phyloP scores from a whole-genome alignment of 73 alveolate genomes.

The Stentor roeselii region DNA sequence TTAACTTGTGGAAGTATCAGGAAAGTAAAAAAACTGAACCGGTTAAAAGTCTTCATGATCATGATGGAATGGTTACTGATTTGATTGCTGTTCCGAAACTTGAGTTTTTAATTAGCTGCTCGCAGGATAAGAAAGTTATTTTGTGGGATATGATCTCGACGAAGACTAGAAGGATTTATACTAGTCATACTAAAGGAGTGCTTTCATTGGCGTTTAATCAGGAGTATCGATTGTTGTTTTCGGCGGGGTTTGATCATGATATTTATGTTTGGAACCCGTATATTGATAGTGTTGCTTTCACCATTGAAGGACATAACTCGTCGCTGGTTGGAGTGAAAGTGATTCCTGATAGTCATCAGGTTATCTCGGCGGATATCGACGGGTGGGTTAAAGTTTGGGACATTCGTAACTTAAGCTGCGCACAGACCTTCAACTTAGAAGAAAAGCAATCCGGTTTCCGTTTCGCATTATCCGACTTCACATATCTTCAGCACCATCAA shows the following conservation, averaged over 20 bases:
- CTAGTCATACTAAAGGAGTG: slow-evolving; percentile 76
- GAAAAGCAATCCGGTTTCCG: slow-evolving; percentile 60
- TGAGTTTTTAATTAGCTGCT: slow-evolving; percentile 68
- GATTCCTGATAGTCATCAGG: slow-evolving; percentile 63
- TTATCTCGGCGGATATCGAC: slow-evolving; percentile 66
- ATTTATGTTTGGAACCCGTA: slow-evolving; percentile 87
- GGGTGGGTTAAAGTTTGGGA: slow-evolving; percentile 79
- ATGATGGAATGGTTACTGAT: slow-evolving; percentile 71
- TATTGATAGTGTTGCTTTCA: slow-evolving; percentile 62
- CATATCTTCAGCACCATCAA: slow-evolving; percentile 56
- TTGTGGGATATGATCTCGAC: slow-evolving; percentile 74
- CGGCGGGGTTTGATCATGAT: slow-evolving; percentile 87
- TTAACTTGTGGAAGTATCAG: slow-evolving; percentile 75
- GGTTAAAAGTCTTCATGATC: slow-evolving; percentile 56
- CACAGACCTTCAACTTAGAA: slow-evolving; percentile 65
- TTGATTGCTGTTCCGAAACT: slow-evolving; percentile 75
- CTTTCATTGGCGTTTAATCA: slow-evolving; percentile 66
- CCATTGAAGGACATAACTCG: slow-evolving; percentile 68
- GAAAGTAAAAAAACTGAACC: slow-evolving; percentile 53
- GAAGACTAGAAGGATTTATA: slow-evolving; percentile 59
- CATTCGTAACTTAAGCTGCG: slow-evolving; percentile 66
- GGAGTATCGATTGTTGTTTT: slow-evolving; percentile 60
- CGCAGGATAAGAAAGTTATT: slow-evolving; percentile 67
- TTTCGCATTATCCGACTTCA: slow-evolving; percentile 58
- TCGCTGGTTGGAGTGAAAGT: slow-evolving; percentile 64